These are phyloP conservation scores for Pyrenopolyporus hunteri DNA, from an alignment of 495 filamentous ascomycete genomes.

Conservation along the genomic window DNA sequence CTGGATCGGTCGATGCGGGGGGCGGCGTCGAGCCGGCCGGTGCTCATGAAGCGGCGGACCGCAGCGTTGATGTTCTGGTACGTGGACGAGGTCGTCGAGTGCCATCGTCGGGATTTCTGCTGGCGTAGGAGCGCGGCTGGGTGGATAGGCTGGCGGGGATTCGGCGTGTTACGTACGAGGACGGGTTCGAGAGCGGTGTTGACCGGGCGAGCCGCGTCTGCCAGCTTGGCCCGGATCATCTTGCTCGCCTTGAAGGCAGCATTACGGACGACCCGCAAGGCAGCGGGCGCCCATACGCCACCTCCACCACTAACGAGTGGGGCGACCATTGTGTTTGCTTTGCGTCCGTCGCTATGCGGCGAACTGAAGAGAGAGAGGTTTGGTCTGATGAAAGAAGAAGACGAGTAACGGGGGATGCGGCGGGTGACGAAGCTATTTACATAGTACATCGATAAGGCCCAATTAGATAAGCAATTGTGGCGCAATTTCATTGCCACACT, in stretches of 20 bases:
- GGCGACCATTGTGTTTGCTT: slow-evolving; percentile 61
- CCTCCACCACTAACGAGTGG: slow-evolving; percentile 55
- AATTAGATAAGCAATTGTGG: slow-evolving; percentile 34
- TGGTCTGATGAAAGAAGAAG: slow-evolving; percentile 27
- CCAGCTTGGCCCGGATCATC: slow-evolving; percentile 66
- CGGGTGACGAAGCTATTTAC: slow-evolving; percentile 27
- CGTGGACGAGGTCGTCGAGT: slow-evolving; percentile 59
- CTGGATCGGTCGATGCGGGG: slow-evolving; percentile 65
- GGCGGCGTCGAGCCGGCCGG: slow-evolving; percentile 50
- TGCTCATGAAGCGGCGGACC: slow-evolving; percentile 66
- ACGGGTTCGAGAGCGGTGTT: slow-evolving; percentile 56
- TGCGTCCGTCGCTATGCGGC: slow-evolving; percentile 39
- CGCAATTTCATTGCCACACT: slow-evolving; percentile 16
- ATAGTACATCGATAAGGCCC: slow-evolving; percentile 16
- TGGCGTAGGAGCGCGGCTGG: slow-evolving; percentile 74
- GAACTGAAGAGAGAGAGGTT: slow-evolving; percentile 38
- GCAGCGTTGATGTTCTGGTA: slow-evolving; percentile 61
- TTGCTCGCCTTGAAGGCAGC: slow-evolving; percentile 68
- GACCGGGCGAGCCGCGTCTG: slow-evolving; percentile 57
- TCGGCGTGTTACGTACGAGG: slow-evolving; percentile 50
- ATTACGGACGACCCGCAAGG: slow-evolving; percentile 71
- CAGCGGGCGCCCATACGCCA: slow-evolving; percentile 73
- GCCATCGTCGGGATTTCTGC: slow-evolving; percentile 71
- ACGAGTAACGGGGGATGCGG: slow-evolving; percentile 1
- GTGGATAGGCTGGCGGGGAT: slow-evolving; percentile 71